These are phyloP conservation scores for Schizosaccharomyces pombe DNA, from an alignment of 805 yeast species.

Conservation along the genomic window DNA sequence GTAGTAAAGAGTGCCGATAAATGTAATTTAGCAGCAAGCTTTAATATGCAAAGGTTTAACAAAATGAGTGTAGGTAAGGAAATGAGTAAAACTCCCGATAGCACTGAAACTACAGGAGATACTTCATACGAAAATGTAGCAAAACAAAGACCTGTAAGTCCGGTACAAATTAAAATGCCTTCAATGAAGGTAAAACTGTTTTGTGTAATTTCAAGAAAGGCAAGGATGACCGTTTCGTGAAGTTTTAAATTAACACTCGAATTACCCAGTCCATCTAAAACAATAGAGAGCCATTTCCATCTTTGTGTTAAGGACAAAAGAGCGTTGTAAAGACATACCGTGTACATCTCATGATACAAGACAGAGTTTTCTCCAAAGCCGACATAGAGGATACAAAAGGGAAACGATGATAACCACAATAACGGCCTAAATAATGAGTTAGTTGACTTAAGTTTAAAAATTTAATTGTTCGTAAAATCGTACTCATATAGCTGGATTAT, in stretches of 20 bases:
- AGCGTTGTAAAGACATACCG: not conserved
- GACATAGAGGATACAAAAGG: not conserved
- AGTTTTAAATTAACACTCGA: not conserved
- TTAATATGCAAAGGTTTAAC: not conserved
- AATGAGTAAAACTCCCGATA: not conserved
- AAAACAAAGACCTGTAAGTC: not conserved
- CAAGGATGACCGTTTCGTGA: not conserved
- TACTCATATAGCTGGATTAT: not conserved
- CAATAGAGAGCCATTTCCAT: not conserved
- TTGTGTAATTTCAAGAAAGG: not conserved
- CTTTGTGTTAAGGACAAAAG: not conserved
- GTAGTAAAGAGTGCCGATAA: not conserved
- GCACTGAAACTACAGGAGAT: not conserved
- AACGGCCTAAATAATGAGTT: no score
- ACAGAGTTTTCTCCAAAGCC: not conserved
- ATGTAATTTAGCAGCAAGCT: not conserved
- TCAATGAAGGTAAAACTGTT: not conserved
- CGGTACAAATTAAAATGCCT: not conserved
- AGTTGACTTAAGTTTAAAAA: no score
- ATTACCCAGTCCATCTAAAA: not conserved
- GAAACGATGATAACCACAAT: not conserved
- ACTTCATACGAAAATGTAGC: not conserved
- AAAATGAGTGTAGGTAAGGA: not conserved
- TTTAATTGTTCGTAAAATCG: not conserved
- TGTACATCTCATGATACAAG: not conserved